Evolutionary conservation across 805 yeast species (phyloP).

Genomic region (Kluyveromyces starmeri): DNA sequence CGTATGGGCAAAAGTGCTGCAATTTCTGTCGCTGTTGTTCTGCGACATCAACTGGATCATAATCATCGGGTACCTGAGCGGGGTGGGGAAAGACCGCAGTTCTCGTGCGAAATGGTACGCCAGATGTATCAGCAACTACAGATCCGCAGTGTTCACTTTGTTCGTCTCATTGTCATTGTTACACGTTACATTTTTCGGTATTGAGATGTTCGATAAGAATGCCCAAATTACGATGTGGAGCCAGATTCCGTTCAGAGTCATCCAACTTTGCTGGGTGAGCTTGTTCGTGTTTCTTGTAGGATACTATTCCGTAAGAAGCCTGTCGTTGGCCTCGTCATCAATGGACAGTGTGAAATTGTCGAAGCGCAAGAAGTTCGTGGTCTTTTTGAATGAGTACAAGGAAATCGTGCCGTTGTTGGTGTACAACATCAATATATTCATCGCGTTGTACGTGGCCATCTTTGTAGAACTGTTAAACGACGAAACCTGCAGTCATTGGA

Average conservation of each 20-base stretch:
- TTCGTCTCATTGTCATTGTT: constrained; percentile 6
- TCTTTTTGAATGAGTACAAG: constrained; percentile 21
- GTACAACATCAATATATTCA: constrained; percentile 15
- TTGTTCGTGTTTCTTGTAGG: constrained; percentile 12
- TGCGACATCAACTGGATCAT: constrained; percentile 23
- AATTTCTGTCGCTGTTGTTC: constrained; percentile 12
- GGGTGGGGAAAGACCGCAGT: constrained; percentile 9
- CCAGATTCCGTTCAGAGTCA: neutral
- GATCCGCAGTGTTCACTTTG: constrained; percentile 1
- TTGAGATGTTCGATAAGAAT: neutral
- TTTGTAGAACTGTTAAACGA: constrained; percentile 12
- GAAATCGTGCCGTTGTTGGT: constrained; percentile 21
- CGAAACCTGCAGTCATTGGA: constrained; percentile 15
- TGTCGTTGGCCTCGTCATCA: constrained; percentile 19
- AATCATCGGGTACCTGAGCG: constrained; percentile 23
- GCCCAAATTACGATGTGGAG: no score
- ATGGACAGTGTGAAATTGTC: constrained; percentile 9
- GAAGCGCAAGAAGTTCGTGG: neutral
- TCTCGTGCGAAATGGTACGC: constrained; percentile 6
- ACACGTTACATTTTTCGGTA: constrained; percentile 12
- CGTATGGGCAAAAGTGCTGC: constrained; percentile 11
- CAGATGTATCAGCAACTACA: neutral
- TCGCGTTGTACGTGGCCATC: constrained; percentile 12
- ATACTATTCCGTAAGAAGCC: constrained; percentile 19
- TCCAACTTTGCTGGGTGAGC: constrained; percentile 8